These are phyloP conservation scores for Draba incana DNA, from an alignment of 345 rosid species.

Conservation along the genomic window DNA sequence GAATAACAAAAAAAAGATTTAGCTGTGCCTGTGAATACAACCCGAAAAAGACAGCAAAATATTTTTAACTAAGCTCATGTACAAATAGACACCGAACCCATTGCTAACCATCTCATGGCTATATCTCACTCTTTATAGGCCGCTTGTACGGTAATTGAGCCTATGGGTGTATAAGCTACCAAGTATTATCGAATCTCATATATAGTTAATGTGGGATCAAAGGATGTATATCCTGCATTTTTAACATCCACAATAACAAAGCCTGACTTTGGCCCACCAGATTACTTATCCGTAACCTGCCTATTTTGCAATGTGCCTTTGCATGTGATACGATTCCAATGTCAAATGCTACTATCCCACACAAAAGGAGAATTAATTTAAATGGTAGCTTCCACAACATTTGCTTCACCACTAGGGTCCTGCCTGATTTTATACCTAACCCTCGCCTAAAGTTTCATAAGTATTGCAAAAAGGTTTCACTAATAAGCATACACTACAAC, in stretches of 20 bases:
- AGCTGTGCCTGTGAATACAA: background rate
- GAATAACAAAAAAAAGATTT: background rate
- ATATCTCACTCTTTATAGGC: constrained; percentile 11
- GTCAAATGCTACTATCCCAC: constrained; percentile 1
- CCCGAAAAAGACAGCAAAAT: background rate
- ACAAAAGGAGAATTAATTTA: constrained; percentile 1
- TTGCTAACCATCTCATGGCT: constrained; percentile 25
- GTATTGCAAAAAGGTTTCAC: background rate
- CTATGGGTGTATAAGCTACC: constrained; percentile 15
- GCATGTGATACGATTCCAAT: constrained; percentile 8
- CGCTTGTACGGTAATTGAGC: constrained; percentile 19
- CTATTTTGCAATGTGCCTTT: constrained; percentile 15
- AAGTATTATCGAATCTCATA: constrained; percentile 18
- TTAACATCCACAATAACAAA: constrained; percentile 1
- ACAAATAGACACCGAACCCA: constrained; percentile 8
- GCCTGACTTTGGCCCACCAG: constrained; percentile 7
- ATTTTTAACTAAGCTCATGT: background rate
- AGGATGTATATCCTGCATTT: constrained; percentile 15
- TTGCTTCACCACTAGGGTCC: constrained; percentile 16
- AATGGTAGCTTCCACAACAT: background rate
- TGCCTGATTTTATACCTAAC: constrained; percentile 13
- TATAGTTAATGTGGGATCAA: background rate
- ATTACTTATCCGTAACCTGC: constrained; percentile 15
- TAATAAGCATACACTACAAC: background rate
- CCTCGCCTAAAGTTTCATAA: constrained; percentile 17